Conservation (phyloP, 352 stramenopile species). For the Pythium chondricola region DNA sequence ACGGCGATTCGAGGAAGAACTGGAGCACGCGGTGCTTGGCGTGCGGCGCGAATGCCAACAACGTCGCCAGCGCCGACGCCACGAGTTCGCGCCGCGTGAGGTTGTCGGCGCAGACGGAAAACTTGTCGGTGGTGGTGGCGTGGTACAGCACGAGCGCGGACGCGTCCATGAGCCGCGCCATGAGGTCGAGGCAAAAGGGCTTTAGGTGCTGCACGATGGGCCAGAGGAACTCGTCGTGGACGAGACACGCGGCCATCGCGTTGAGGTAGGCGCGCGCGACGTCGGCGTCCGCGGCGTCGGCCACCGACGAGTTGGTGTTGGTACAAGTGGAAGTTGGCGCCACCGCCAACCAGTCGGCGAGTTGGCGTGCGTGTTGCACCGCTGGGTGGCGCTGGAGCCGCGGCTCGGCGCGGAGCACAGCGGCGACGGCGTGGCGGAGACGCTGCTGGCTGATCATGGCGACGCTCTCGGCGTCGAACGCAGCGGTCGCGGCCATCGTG, state of each 20-base stretch:
- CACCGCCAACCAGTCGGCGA: slow-evolving; percentile 6
- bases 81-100: slow-evolving; percentile 49
- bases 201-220: slow-evolving; percentile 53
- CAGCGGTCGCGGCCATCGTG: neutral
- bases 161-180: slow-evolving; percentile 55
- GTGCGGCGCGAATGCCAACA: slow-evolving; percentile 50
- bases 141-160: slow-evolving; percentile 38
- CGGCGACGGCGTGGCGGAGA: slow-evolving; percentile 20
- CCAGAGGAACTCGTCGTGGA: slow-evolving; percentile 35
- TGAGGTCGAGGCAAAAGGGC: slow-evolving; percentile 66
- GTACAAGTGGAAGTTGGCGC: neutral
- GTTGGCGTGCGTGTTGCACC: slow-evolving; percentile 19
- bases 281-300: neutral
- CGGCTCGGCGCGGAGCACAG: slow-evolving; percentile 16
- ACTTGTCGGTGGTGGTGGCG: neutral
- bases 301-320: neutral
- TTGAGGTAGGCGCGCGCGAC: slow-evolving; percentile 32
- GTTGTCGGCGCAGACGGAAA: slow-evolving; percentile 31
- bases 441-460: slow-evolving; percentile 27
- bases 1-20: slow-evolving; percentile 54
- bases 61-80: slow-evolving; percentile 39
- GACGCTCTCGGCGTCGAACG: slow-evolving; percentile 12
- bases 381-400: slow-evolving; percentile 34
- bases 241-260: slow-evolving; percentile 46
- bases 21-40: slow-evolving; percentile 52